A percentile compares a stretch with the other conserved stretches of the same genome.
These are phyloP conservation scores for Kurtzmaniella natalensis DNA, from an alignment of 1,139 yeast genomes.

Conservation along the genomic window DNA sequence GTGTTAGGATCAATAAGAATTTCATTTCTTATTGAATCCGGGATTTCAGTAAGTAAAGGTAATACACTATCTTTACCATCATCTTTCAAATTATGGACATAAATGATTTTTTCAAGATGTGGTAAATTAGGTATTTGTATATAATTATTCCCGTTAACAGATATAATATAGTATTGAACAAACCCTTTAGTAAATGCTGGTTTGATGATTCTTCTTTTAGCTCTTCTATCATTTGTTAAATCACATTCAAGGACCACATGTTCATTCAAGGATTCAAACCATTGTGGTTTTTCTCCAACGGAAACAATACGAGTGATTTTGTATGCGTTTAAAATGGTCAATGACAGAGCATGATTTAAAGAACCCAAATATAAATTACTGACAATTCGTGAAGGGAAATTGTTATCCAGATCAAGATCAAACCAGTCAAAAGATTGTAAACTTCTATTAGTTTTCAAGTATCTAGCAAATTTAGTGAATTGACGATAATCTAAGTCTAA, in stretches of 20 bases:
- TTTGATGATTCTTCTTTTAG: constrained; percentile 11
- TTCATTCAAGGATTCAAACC: constrained; percentile 22
- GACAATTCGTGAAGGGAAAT: constrained; percentile 33
- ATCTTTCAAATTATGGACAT: constrained; percentile 34
- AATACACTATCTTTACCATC: constrained; percentile 38
- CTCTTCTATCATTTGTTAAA: constrained; percentile 4
- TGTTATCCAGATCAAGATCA: constrained; percentile 26
- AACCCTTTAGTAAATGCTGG: constrained; percentile 26
- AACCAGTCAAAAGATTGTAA: constrained; percentile 30
- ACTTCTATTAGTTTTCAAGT: constrained; percentile 3
- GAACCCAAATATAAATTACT: constrained; percentile 33
- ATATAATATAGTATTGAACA: constrained; percentile 24
- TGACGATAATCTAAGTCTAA: constrained; percentile 11
- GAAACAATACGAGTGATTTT: constrained; percentile 26
- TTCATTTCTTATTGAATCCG: constrained; percentile 27
- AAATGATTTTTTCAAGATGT: constrained; percentile 23
- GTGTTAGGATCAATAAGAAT: constrained; percentile 20
- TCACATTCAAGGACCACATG: constrained; percentile 18
- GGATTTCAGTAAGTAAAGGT: constrained; percentile 29
- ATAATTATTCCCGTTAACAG: constrained; percentile 13
- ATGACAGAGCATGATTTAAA: constrained; percentile 31
- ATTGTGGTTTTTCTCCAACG: constrained; percentile 35
- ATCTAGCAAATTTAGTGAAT: constrained; percentile 10
- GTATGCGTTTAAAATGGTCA: constrained; percentile 22
- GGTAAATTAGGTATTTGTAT: constrained; percentile 15